These are phyloP conservation scores for Nicotiana sylvestris DNA, from an alignment of 257 asterid genomes.

Conservation along the genomic window DNA sequence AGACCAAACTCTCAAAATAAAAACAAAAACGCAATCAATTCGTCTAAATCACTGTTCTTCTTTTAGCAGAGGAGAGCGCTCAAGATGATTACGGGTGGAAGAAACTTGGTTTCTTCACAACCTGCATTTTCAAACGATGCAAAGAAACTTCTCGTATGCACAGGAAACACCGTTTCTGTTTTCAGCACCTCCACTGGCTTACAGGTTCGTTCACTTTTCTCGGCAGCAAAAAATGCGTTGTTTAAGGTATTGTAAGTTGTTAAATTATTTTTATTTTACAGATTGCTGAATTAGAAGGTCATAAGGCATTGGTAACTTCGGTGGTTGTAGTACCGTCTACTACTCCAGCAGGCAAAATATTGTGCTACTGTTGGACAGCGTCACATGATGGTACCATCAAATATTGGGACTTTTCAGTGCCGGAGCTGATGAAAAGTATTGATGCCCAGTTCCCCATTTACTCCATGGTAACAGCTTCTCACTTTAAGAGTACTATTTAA, in stretches of 20 bases:
- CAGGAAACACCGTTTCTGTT: conserved; percentile 76
- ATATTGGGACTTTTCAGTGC: conserved; percentile 81
- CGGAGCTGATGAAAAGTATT: conserved; percentile 61
- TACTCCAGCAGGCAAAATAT: conserved; percentile 39
- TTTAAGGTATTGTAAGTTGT: neutral
- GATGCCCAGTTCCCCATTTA: conserved; percentile 54
- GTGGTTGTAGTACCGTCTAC: conserved; percentile 71
- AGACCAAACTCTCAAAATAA: neutral
- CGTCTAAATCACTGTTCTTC: neutral
- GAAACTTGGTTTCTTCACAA: conserved; percentile 64
- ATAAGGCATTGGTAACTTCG: conserved; percentile 66
- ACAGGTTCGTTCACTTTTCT: conserved; percentile 35
- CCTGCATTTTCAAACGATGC: conserved; percentile 94
- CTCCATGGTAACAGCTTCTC: conserved; percentile 50
- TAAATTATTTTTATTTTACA: conserved; percentile 16
- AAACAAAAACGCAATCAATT: too few species aligned
- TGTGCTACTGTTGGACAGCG: conserved; percentile 81
- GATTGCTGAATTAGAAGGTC: conserved; percentile 89
- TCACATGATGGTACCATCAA: conserved; percentile 86
- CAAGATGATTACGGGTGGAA: conserved; percentile 70
- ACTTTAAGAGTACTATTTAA: neutral
- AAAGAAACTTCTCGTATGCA: conserved; percentile 72
- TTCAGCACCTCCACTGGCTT: conserved; percentile 91
- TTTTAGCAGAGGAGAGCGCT: neutral
- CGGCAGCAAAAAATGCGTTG: neutral